These are phyloP conservation scores for Annona cherimola DNA, from an alignment of 164 flowering plant species.

Conservation along the genomic window DNA sequence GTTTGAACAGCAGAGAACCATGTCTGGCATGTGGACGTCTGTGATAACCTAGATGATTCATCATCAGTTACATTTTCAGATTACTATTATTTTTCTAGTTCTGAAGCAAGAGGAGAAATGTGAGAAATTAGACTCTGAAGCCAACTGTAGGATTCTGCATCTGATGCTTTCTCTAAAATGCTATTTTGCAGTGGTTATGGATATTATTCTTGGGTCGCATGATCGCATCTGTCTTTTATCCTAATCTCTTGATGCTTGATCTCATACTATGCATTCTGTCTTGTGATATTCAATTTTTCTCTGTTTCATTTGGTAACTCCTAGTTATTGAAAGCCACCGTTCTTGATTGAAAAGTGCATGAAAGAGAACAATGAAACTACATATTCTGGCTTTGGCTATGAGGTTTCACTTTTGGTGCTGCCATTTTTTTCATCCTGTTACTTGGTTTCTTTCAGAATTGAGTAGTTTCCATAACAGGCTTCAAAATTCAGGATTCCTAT, in stretches of 20 bases:
- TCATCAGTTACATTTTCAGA: not conserved
- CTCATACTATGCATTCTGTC: not conserved
- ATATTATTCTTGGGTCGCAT: conserved; percentile 1
- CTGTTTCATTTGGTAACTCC: not conserved
- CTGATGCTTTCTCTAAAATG: not conserved
- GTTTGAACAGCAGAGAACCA: not conserved
- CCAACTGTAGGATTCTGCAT: not conserved
- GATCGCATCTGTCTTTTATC: not conserved
- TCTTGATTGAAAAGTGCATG: not conserved
- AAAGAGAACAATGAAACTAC: not conserved
- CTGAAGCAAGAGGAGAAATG: not conserved
- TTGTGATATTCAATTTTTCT: not conserved
- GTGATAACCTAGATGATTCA: not conserved
- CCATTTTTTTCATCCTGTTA: not conserved
- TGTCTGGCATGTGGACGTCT: not conserved
- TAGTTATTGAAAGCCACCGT: not conserved
- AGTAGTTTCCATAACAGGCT: not conserved
- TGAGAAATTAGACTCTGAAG: not conserved
- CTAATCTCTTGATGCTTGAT: not conserved
- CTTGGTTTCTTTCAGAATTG: not conserved
- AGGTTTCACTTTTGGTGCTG: not conserved
- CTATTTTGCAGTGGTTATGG: not conserved
- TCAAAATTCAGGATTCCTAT: not conserved
- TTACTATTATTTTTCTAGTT: not conserved
- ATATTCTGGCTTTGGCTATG: not conserved